Evolutionary conservation across 1,139 yeast species (phyloP).

Genomic region (Pichia sp.): DNA sequence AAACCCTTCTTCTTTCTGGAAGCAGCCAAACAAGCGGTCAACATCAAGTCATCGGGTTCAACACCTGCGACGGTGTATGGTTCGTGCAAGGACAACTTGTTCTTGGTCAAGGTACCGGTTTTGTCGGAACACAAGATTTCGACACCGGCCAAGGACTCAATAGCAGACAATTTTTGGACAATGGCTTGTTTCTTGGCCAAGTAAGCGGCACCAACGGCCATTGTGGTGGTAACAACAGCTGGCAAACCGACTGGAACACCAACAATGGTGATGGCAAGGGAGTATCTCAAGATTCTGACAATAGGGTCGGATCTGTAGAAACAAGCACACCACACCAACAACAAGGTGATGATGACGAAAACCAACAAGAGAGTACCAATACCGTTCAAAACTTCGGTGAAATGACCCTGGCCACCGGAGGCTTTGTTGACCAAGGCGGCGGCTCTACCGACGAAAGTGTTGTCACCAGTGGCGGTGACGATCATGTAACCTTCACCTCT

Average conservation of each 20-base stretch:
- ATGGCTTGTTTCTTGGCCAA: slow-evolving; percentile 97
- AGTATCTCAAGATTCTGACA: slow-evolving; percentile 88
- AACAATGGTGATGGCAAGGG: slow-evolving; percentile 95
- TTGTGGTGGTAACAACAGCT: slow-evolving; percentile 98
- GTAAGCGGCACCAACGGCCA: slow-evolving; percentile 99
- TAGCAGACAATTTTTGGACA: slow-evolving; percentile 96
- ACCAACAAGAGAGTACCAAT: slow-evolving; percentile 91
- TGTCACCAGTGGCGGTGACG: slow-evolving; percentile 94
- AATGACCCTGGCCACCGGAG: slow-evolving; percentile 90
- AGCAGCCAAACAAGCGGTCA: slow-evolving; percentile 97
- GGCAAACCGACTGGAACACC: slow-evolving; percentile 99
- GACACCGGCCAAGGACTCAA: slow-evolving; percentile 92
- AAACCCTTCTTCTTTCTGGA: slow-evolving; percentile 98
- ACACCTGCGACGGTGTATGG: slow-evolving; percentile 99
- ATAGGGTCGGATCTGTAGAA: slow-evolving; percentile 91
- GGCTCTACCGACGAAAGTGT: slow-evolving; percentile 91
- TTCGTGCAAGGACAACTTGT: slow-evolving; percentile 92
- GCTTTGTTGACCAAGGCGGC: slow-evolving; percentile 94
- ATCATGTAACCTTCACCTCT: slow-evolving; percentile 96
- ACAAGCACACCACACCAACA: slow-evolving; percentile 90
- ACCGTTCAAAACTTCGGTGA: slow-evolving; percentile 97
- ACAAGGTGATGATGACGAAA: slow-evolving; percentile 80
- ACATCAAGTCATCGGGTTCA: slow-evolving; percentile 93
- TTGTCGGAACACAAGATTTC: slow-evolving; percentile 98
- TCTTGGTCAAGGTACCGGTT: slow-evolving; percentile 99